Evolutionary conservation across 2,329 filamentous ascomycete genomes (phyloP).

Genomic region (Clonostachys byssicola): DNA sequence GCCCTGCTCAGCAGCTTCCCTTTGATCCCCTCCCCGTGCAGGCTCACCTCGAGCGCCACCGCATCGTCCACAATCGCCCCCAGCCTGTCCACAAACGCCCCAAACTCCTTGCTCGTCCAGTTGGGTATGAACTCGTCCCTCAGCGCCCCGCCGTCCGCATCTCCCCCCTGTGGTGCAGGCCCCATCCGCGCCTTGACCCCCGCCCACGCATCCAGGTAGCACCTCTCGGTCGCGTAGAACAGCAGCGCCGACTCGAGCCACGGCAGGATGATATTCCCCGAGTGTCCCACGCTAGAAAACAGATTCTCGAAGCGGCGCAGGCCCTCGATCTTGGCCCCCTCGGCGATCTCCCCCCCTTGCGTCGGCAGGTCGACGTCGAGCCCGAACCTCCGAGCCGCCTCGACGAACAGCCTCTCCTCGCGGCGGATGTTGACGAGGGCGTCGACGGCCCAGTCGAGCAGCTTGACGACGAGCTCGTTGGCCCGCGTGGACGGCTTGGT

Average conservation of each 20-base stretch:
- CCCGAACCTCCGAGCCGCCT: slow-evolving; percentile 50
- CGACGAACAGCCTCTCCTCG: slow-evolving; percentile 65
- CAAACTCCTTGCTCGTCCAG: slow-evolving; percentile 61
- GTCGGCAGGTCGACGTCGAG: slow-evolving; percentile 39
- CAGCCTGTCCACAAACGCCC: slow-evolving; percentile 51
- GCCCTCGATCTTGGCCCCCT: slow-evolving; percentile 29
- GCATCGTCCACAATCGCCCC: slow-evolving; percentile 50
- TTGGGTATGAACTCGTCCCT: slow-evolving; percentile 63
- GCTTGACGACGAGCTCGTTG: slow-evolving; percentile 8
- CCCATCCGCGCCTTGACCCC: slow-evolving; percentile 34
- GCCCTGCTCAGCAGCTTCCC: slow-evolving; percentile 28
- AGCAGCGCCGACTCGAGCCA: slow-evolving; percentile 65
- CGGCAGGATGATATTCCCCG: slow-evolving; percentile 33
- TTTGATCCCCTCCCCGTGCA: slow-evolving; percentile 19
- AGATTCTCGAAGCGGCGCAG: slow-evolving; percentile 36
- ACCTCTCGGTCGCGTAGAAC: slow-evolving; percentile 74
- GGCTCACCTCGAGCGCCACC: slow-evolving; percentile 31
- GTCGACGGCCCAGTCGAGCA: slow-evolving; percentile 59
- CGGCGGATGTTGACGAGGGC: slow-evolving; percentile 62
- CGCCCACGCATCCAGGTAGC: slow-evolving; percentile 57
- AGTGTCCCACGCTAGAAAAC: slow-evolving; percentile 46
- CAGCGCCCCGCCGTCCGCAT: slow-evolving; percentile 58
- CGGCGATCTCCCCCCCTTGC: slow-evolving; percentile 11
- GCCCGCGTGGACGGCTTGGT: neutral
- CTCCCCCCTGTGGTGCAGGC: slow-evolving; percentile 3